These are phyloP conservation scores for Naegleria lovaniensis DNA, from an alignment of 208 protist species.

Conservation along the genomic window DNA sequence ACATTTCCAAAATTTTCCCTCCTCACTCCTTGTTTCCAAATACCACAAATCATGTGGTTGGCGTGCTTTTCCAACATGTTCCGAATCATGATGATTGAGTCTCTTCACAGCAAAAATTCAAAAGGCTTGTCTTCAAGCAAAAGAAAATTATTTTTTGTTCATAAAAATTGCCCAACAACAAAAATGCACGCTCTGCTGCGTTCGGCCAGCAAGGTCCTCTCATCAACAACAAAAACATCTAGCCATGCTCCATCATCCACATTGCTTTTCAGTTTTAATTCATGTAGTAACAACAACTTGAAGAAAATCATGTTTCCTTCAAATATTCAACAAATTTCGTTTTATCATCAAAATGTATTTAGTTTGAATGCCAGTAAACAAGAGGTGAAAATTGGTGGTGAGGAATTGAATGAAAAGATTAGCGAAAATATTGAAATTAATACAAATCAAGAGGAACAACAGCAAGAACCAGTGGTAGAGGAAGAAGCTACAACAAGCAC, in stretches of 20 bases:
- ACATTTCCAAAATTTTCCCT: too few relatives aligned
- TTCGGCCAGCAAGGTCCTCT: not conserved
- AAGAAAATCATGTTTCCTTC: not conserved
- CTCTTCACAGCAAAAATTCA: too few relatives aligned
- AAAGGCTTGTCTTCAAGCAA: too few relatives aligned
- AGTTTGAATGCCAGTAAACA: not conserved
- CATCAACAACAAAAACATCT: not conserved
- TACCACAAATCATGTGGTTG: too few relatives aligned
- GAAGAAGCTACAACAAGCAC: not conserved
- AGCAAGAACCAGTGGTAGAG: not conserved
- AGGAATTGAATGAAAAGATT: not conserved
- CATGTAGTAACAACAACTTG: not conserved
- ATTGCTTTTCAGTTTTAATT: too few relatives aligned
- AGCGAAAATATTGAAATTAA: not conserved
- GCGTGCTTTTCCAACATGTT: too few relatives aligned
- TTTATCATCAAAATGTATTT: not conserved
- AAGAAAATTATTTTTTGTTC: too few relatives aligned
- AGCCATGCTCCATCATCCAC: too few relatives aligned
- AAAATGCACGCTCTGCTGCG: not conserved
- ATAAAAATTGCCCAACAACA: not conserved
- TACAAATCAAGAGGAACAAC: not conserved
- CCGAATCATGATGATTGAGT: too few relatives aligned
- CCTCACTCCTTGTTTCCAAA: too few relatives aligned
- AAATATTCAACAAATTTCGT: not conserved
- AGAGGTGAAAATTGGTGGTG: not conserved